Percentiles rank a stretch among this genome's conserved stretches.
These are phyloP conservation scores for Fragaria vesca DNA, from an alignment of 306 rosid species.

Conservation along the genomic window DNA sequence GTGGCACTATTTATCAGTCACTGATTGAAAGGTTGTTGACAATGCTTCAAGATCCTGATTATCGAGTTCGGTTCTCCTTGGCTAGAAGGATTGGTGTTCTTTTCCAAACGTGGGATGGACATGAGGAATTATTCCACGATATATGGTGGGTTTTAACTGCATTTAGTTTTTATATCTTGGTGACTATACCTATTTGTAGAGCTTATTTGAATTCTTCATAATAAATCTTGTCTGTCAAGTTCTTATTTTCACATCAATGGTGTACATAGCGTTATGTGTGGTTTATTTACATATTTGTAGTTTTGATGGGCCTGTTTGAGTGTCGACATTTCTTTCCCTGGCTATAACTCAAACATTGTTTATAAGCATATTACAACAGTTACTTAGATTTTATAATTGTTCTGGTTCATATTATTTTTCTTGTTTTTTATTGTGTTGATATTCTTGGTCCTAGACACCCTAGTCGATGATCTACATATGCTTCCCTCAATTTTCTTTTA, in stretches of 20 bases:
- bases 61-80: slow-evolving; percentile 76
- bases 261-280: background rate
- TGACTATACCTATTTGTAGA: background rate
- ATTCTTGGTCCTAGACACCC: background rate
- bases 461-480: background rate
- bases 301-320: too few species aligned
- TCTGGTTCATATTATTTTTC: background rate
- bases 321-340: background rate
- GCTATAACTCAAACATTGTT: background rate
- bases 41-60: slow-evolving; percentile 78
- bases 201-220: slow-evolving; percentile 1
- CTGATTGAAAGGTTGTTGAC: slow-evolving; percentile 65
- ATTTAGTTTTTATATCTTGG: background rate
- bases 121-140: slow-evolving; percentile 83
- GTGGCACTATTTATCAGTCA: slow-evolving; percentile 42
- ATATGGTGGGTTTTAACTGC: slow-evolving; percentile 59
- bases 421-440: background rate
- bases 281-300: background rate
- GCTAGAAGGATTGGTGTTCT: slow-evolving; percentile 77
- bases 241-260: background rate
- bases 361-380: background rate
- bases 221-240: background rate
- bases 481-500: background rate
- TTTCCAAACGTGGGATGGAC: slow-evolving; percentile 97
- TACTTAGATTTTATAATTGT: background rate